Conservation (phyloP, 257 asterid genomes). For the Solanum peruvianum region DNA sequence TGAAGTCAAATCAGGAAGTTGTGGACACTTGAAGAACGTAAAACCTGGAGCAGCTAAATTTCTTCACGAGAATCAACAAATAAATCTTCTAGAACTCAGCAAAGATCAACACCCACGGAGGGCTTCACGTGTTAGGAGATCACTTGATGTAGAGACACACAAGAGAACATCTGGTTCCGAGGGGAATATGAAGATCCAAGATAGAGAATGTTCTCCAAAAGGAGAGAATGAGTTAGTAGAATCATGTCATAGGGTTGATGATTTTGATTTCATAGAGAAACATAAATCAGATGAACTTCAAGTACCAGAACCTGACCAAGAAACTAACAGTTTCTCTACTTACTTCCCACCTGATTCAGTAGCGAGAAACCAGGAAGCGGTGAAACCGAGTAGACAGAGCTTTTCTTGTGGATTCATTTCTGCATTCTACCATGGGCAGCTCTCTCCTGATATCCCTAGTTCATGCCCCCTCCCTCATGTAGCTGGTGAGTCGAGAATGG, state of each 20-base stretch:
- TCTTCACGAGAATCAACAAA: neutral
- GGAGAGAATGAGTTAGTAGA: neutral
- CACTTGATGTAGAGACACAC: neutral
- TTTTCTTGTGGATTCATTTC: constrained; percentile 8
- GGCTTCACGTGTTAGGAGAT: neutral
- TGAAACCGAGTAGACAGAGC: constrained; percentile 9
- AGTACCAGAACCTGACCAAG: constrained; percentile 10
- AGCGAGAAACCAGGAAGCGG: neutral
- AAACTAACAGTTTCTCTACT: neutral
- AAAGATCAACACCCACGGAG: constrained; percentile 1
- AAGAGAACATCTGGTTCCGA: constrained; percentile 8
- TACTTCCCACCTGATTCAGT: constrained; percentile 4
- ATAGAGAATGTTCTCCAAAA: constrained; percentile 5
- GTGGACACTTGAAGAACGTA: constrained; percentile 7
- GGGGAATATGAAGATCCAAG: constrained; percentile 17
- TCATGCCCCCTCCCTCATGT: constrained; percentile 8
- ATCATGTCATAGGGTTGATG: neutral
- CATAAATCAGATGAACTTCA: neutral
- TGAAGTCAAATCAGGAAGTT: constrained; percentile 13
- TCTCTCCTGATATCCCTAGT: constrained; percentile 4
- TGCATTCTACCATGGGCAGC: neutral
- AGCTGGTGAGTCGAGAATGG: neutral
- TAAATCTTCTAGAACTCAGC: constrained; percentile 1
- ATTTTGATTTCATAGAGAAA: constrained; percentile 7
- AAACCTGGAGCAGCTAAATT: constrained; percentile 12